Percentiles rank a stretch among this genome's conserved stretches.
These are phyloP conservation scores for Scenedesmus sp. DNA, from an alignment of 163 green algal species.

Conservation along the genomic window DNA sequence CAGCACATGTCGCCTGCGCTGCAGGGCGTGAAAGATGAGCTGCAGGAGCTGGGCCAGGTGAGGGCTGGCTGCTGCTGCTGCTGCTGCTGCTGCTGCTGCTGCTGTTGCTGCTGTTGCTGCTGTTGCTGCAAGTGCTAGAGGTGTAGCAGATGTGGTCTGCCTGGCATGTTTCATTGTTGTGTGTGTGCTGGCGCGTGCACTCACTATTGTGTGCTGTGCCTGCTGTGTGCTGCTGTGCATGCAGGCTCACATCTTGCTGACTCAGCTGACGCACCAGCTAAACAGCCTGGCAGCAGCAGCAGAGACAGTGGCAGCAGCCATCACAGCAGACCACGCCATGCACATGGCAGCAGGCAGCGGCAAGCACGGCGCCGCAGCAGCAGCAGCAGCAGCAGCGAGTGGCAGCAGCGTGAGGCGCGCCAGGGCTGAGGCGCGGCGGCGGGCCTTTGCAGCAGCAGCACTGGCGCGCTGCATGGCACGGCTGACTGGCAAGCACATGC, in stretches of 20 bases:
- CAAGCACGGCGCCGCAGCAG: neutral
- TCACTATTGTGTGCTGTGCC: neutral
- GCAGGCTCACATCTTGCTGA: slow-evolving; percentile 49
- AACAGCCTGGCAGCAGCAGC: slow-evolving; percentile 43
- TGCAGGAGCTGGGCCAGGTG: slow-evolving; percentile 49
- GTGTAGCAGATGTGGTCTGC: no score
- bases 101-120: neutral
- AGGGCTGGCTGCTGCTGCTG: neutral
- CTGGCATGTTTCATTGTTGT: neutral
- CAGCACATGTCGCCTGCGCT: slow-evolving; percentile 39
- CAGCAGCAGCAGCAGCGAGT: neutral
- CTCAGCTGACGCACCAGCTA: slow-evolving; percentile 41
- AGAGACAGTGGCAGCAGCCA: slow-evolving; percentile 40
- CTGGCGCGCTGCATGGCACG: slow-evolving; percentile 63
- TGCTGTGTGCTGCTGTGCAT: neutral
- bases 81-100: neutral
- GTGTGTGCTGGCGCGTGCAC: neutral
- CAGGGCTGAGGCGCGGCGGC: slow-evolving; percentile 53
- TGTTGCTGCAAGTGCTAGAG: no score
- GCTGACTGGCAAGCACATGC: slow-evolving; percentile 41
- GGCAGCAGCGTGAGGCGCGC: neutral
- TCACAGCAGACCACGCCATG: slow-evolving; percentile 30
- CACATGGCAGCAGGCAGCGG: neutral
- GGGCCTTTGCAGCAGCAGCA: slow-evolving; percentile 57
- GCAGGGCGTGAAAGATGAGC: slow-evolving; percentile 24